Evolutionary conservation across 2,329 filamentous ascomycete species (phyloP).

Genomic region (Fusarium verticillioides): DNA sequence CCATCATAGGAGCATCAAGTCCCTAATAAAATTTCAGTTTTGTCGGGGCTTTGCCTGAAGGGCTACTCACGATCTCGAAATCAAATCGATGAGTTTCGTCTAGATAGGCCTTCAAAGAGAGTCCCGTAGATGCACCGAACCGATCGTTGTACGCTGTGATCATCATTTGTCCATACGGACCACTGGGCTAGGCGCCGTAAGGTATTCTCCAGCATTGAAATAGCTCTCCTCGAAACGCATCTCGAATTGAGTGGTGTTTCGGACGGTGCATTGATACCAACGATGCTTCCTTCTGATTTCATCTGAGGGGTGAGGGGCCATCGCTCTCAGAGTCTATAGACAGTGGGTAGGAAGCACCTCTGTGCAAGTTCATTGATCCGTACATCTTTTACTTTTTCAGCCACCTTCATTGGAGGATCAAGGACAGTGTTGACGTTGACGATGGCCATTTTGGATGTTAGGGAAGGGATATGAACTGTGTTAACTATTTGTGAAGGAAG

Average conservation of each 20-base stretch:
- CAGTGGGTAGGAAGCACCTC: rapidly evolving
- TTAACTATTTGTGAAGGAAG: rapidly evolving
- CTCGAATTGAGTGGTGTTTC: neutral
- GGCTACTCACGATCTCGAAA: neutral
- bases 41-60: too few relatives aligned
- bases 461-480: rapidly evolving
- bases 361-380: rapidly evolving
- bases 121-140: rapidly evolving
- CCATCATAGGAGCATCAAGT: rapidly evolving
- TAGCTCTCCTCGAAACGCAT: rapidly evolving
- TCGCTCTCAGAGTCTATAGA: neutral
- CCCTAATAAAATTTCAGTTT: rapidly evolving
- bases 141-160: neutral
- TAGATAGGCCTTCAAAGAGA: neutral
- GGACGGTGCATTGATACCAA: neutral
- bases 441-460: neutral
- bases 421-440: neutral
- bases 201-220: rapidly evolving
- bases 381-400: rapidly evolving
- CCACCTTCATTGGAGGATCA: rapidly evolving
- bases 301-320: rapidly evolving
- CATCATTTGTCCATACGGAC: neutral
- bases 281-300: neutral
- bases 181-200: too few relatives aligned
- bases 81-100: neutral